These are phyloP conservation scores for Quercus variabilis DNA, from an alignment of 306 rosid species.

Conservation along the genomic window DNA sequence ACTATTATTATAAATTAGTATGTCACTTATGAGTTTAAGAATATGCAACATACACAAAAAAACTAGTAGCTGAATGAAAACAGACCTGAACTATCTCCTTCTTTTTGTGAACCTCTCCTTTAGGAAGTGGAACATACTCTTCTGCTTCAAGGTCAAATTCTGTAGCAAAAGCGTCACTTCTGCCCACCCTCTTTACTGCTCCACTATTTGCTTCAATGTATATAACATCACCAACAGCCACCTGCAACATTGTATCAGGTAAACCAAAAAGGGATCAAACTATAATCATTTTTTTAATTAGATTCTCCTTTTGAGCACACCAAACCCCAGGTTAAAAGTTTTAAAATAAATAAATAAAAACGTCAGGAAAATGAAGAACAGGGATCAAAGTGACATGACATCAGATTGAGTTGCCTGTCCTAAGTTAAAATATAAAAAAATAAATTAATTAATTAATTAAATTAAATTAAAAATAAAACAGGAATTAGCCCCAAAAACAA, in stretches of 20 bases:
- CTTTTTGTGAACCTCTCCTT: conserved; percentile 98
- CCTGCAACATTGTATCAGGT: conserved; percentile 38
- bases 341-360: background rate
- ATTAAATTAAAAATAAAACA: background rate
- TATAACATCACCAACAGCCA: conserved; percentile 96
- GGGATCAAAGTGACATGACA: background rate
- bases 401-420: background rate
- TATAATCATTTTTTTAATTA: background rate
- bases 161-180: conserved; percentile 97
- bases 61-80: conserved; percentile 20
- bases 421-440: too few species aligned
- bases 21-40: conserved; percentile 1
- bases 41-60: background rate
- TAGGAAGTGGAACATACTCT: conserved; percentile 97
- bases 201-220: conserved; percentile 95
- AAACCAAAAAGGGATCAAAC: background rate
- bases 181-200: conserved; percentile 94
- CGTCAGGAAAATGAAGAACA: background rate
- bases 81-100: conserved; percentile 95
- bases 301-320: background rate
- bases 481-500: background rate
- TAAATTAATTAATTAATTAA: too few species aligned
- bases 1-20: background rate
- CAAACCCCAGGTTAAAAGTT: background rate
- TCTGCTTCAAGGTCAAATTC: conserved; percentile 99